Percentiles rank a stretch among this genome's conserved stretches.
These are phyloP conservation scores for Gossypium schwendimanii DNA, from an alignment of 441 rosid species.

Conservation along the genomic window DNA sequence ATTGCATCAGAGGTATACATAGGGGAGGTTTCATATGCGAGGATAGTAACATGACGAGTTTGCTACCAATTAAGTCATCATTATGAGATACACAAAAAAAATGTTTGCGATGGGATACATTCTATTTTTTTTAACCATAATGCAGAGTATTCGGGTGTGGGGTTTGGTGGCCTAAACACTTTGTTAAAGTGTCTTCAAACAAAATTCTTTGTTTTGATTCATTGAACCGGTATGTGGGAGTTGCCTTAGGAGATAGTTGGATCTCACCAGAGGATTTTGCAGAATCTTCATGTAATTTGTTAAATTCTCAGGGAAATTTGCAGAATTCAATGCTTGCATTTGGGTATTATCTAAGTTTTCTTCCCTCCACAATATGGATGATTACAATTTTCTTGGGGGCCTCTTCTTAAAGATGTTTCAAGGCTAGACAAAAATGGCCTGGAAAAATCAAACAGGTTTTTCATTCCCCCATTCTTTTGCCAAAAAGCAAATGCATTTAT, in stretches of 20 bases:
- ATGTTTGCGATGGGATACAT: too few species aligned
- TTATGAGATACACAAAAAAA: too few species aligned
- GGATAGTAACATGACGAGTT: too few species aligned
- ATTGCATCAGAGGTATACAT: too few species aligned
- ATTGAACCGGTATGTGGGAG: too few species aligned
- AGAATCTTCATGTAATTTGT: slow-evolving; percentile 3
- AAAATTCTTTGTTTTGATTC: too few species aligned
- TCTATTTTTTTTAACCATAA: too few species aligned
- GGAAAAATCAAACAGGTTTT: slow-evolving; percentile 47
- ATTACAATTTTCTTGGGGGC: slow-evolving; percentile 75
- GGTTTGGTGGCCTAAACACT: too few species aligned
- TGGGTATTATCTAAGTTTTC: not conserved
- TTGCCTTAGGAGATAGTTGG: slow-evolving; percentile 66
- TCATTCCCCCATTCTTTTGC: not conserved
- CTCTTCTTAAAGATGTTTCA: slow-evolving; percentile 65
- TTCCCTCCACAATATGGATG: not conserved
- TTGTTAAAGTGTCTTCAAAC: too few species aligned
- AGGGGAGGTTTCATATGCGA: too few species aligned
- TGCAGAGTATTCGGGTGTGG: too few species aligned
- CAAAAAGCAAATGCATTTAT: not conserved
- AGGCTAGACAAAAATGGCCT: slow-evolving; percentile 56
- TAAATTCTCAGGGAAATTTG: not conserved
- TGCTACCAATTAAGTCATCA: too few species aligned
- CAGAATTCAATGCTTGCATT: not conserved
- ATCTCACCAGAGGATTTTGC: slow-evolving; percentile 91